Base-by-base conservation (phyloP, 2,329 filamentous ascomycete species). In the Hortaea werneckii region DNA sequence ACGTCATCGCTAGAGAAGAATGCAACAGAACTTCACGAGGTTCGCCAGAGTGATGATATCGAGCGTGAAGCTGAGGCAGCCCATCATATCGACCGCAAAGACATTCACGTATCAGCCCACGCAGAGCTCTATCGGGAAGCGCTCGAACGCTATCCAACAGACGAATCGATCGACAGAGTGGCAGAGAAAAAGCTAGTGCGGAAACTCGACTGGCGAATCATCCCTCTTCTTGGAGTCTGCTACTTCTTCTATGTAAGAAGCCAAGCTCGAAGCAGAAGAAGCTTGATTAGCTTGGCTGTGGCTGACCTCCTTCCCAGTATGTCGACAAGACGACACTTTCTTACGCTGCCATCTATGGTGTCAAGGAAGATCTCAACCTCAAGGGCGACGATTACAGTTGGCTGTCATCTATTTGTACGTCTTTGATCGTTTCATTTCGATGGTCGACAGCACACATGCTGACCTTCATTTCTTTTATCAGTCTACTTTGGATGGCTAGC, bases 341-440 rank as follows among this genome's bases (percentile, higher is more conserved):
- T 1, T 83, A 82, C 52, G 79, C 80, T 0, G 79, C 80, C 13
- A 78, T 83, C 42, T 82, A 83, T 47, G 78, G 78, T 1, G 76
- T 84, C 48, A 68, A 70, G 28, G 70, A 79, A 2, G 78, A 80
- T 50, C 67, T 82, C 6, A 52, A 72, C 10, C 67, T 83, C 1
- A 65, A 70, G n/a, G 77, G 77, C 1, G 70, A 72, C 0, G 66
- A 81, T 50, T 83, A 82, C 54, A 76, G 67, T 47, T 79, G 75
- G 71, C 63, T 78, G 0, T 71, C 66, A 32, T 71, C 67, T 47
- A 69, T 77, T 10, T 51, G 20, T 20, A 20, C 20, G 20, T n/a
- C n/a, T 20, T 20, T 20, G 2, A 20, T 20, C 20, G 20, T 20
- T 20, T 20, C 20, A 20, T 20, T 20, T 4, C 20, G 20, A 2